Evolutionary conservation across 306 rosid species (phyloP).

Genomic region (Trifolium dubium): DNA sequence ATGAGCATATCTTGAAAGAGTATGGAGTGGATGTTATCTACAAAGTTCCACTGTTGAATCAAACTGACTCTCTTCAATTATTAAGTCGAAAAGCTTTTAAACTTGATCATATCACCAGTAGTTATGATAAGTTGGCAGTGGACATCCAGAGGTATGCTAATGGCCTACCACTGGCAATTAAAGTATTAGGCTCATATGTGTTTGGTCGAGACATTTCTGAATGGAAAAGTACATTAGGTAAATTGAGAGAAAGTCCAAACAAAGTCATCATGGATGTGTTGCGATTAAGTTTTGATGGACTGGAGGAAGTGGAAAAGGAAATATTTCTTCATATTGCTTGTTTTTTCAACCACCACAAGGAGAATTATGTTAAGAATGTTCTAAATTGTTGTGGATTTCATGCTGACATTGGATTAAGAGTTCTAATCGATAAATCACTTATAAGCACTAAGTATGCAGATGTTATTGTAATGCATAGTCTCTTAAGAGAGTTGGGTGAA

Average conservation of each 20-base stretch:
- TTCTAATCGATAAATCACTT: too few relatives aligned
- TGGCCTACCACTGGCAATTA: background rate
- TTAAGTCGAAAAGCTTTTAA: background rate
- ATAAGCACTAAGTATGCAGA: too few relatives aligned
- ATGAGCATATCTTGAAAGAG: background rate
- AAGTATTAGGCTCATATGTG: background rate
- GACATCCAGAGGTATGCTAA: background rate
- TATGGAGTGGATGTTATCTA: background rate
- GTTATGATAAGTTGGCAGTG: background rate
- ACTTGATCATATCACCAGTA: background rate
- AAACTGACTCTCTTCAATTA: background rate
- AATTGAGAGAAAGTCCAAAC: background rate
- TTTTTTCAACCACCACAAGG: background rate
- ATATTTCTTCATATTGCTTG: conserved; percentile 6
- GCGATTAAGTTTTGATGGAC: background rate
- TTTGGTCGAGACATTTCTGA: background rate
- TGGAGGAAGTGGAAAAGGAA: background rate
- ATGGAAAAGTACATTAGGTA: background rate
- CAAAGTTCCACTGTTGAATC: background rate
- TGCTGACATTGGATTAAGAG: too few relatives aligned
- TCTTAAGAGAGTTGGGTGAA: too few relatives aligned
- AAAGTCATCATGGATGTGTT: background rate
- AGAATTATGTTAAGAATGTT: background rate
- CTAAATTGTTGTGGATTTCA: too few relatives aligned
- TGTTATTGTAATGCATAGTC: too few relatives aligned